Evolutionary conservation across 2,329 filamentous ascomycete genomes (phyloP), one percentile per base, ranked within the genome.

Genomic region (Ceratocystis harringtonii): DNA sequence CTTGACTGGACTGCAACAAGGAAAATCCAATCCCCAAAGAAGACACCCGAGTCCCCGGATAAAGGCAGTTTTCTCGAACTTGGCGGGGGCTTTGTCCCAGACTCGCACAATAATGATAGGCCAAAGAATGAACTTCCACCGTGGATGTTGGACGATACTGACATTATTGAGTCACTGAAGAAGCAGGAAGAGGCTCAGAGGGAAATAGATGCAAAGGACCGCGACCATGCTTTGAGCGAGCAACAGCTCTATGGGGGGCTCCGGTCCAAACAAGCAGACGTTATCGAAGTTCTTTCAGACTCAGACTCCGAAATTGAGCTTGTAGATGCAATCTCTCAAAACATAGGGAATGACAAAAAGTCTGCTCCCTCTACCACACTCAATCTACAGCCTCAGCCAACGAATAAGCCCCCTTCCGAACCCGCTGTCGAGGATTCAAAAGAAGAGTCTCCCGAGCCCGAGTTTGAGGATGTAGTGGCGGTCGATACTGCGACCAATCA

Each of bases 141-240:
- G 0, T 94, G 89, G 89, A 81, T 94, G 71, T 76, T 77, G 1
- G 81, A 84, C 68, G 75, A 84, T 5, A 79, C 80, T 1, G 88
- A 91, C 66, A 84, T 92, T 41, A 79, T 87, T 68, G 80, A 86
- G 62, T 80, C 81, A 30, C 74, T 85, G 68, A 82, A 81, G 70
- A 80, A 83, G 66, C 82, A 84, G 74, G 80, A 75, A 69, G 81
- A 76, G 70, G 78, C 73, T 61, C 82, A 86, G 61, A 75, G 68
- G 22, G 80, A 83, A 66, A 83, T 88, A 66, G 84, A 87, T 65
- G 85, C 86, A 22, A 81, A 86, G 66, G 83, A 88, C 69, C 75
- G 80, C 30, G 78, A 82, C 62, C 77, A 79, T 66, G 80, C 84
- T 0, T 75, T 79, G 57, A 83, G 84, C 69, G 81, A 84, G 61